A percentile compares a stretch with the other conserved stretches of the same genome.
These are phyloP conservation scores for Cajanus cajan DNA, from an alignment of 306 rosid genomes.

Conservation along the genomic window DNA sequence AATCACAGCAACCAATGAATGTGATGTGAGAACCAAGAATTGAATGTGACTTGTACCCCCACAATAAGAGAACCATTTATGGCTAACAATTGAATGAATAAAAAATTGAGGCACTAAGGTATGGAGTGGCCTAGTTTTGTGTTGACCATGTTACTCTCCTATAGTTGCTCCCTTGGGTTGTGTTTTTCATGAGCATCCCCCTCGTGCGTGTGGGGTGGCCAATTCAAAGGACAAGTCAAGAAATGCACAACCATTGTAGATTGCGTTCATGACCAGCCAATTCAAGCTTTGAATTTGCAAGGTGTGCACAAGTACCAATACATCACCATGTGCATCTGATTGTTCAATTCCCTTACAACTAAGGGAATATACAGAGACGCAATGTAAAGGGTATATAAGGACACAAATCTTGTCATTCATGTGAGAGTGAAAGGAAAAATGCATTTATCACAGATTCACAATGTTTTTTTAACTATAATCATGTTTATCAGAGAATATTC, in stretches of 20 bases:
- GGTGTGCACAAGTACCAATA: slow-evolving; percentile 52
- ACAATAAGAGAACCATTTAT: not conserved
- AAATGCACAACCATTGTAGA: not conserved
- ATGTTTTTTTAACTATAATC: not conserved
- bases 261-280: slow-evolving; percentile 32
- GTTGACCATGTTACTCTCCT: slow-evolving; percentile 50
- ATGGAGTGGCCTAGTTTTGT: slow-evolving; percentile 13
- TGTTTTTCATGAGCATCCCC: slow-evolving; percentile 40
- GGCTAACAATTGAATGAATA: not conserved
- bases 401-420: slow-evolving; percentile 13
- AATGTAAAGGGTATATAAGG: slow-evolving; percentile 11
- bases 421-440: not conserved
- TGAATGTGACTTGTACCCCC: slow-evolving; percentile 9
- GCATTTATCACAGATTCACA: not conserved
- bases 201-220: slow-evolving; percentile 44
- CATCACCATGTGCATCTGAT: slow-evolving; percentile 41
- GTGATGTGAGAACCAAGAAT: slow-evolving; percentile 13
- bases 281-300: slow-evolving; percentile 35
- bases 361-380: slow-evolving; percentile 20
- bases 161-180: slow-evolving; percentile 61
- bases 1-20: not conserved
- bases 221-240: slow-evolving; percentile 38
- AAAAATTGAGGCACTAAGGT: not conserved
- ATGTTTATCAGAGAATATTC: not conserved
- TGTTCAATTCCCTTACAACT: slow-evolving; percentile 19